A percentile compares a stretch with the other conserved stretches of the same genome.
These are phyloP conservation scores for Fusarium sp. DNA, from an alignment of 2,329 filamentous ascomycete genomes.

Conservation along the genomic window DNA sequence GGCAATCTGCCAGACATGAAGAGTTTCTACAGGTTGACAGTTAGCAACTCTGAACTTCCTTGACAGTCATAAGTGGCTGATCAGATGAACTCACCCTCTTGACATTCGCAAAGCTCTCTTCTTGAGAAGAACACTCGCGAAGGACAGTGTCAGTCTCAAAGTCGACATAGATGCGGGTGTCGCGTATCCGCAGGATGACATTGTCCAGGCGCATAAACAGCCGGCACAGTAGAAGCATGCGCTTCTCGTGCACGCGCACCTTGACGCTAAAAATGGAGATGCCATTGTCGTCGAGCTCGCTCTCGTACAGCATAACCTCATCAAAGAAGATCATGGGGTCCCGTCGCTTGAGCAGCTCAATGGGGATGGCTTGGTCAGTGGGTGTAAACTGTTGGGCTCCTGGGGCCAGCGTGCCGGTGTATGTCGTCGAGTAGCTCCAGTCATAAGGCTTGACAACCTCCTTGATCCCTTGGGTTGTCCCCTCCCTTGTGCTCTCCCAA, in stretches of 20 bases:
- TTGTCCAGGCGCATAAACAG: conserved; percentile 95
- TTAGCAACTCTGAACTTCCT: not conserved
- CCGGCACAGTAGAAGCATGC: conserved; percentile 85
- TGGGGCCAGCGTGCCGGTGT: conserved; percentile 75
- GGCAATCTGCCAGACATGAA: conserved; percentile 64
- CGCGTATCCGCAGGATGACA: conserved; percentile 86
- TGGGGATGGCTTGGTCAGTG: conserved; percentile 71
- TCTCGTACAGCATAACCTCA: conserved; percentile 95
- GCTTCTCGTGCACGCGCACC: conserved; percentile 89
- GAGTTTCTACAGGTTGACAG: conserved; percentile 55
- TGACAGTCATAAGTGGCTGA: not conserved
- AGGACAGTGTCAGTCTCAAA: conserved; percentile 84
- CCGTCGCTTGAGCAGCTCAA: conserved; percentile 86
- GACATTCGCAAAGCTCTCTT: conserved; percentile 82
- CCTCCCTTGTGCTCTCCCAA: conserved; percentile 78
- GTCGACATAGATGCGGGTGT: conserved; percentile 93
- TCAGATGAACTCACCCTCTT: conserved; percentile 67
- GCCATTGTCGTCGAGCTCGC: conserved; percentile 97
- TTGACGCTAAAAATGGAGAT: conserved; percentile 93
- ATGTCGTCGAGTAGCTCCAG: conserved; percentile 96
- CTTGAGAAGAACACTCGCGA: conserved; percentile 89
- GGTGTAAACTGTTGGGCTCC: conserved; percentile 45
- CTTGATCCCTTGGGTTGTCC: conserved; percentile 87
- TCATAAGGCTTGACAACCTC: conserved; percentile 97
- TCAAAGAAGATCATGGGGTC: conserved; percentile 98